Percentiles rank a stretch among this genome's conserved stretches.
Conservation (phyloP, 2,329 filamentous ascomycete species). For the Diaporthe australafricana region DNA sequence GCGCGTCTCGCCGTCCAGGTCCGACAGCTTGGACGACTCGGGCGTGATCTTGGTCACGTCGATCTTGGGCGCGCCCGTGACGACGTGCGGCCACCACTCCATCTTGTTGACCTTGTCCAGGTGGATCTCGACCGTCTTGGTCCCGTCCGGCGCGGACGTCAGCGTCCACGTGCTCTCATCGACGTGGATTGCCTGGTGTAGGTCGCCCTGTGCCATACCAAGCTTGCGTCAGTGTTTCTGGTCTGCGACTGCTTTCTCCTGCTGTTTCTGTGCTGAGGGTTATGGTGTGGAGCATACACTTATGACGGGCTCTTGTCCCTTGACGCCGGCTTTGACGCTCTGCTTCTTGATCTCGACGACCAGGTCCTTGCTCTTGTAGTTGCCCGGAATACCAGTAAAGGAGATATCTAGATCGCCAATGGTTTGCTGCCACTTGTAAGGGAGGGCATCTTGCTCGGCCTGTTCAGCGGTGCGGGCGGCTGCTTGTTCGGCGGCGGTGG, state of each 20-base stretch:
- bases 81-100: slow-evolving; percentile 97
- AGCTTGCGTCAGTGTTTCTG: not conserved
- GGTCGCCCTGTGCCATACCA: slow-evolving; percentile 72
- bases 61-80: slow-evolving; percentile 88
- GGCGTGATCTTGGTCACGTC: slow-evolving; percentile 96
- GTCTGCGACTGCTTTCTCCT: not conserved
- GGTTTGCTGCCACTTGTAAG: slow-evolving; percentile 97
- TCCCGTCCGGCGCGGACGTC: slow-evolving; percentile 76
- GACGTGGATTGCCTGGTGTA: slow-evolving; percentile 81
- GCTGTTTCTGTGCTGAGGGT: not conserved
- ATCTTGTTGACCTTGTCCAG: slow-evolving; percentile 97
- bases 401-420: slow-evolving; percentile 89
- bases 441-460: slow-evolving; percentile 88
- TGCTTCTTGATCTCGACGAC: slow-evolving; percentile 85
- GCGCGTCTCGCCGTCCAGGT: slow-evolving; percentile 94
- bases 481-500: slow-evolving; percentile 66
- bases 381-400: slow-evolving; percentile 77
- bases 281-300: slow-evolving; percentile 65
- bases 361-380: slow-evolving; percentile 86
- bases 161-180: slow-evolving; percentile 98
- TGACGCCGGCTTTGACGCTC: slow-evolving; percentile 82
- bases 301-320: slow-evolving; percentile 88
- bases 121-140: slow-evolving; percentile 78
- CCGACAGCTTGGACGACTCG: slow-evolving; percentile 90
- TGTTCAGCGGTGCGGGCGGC: slow-evolving; percentile 77